Evolutionary conservation across 441 rosid species (phyloP).

Genomic region (Omphalea diandra): DNA sequence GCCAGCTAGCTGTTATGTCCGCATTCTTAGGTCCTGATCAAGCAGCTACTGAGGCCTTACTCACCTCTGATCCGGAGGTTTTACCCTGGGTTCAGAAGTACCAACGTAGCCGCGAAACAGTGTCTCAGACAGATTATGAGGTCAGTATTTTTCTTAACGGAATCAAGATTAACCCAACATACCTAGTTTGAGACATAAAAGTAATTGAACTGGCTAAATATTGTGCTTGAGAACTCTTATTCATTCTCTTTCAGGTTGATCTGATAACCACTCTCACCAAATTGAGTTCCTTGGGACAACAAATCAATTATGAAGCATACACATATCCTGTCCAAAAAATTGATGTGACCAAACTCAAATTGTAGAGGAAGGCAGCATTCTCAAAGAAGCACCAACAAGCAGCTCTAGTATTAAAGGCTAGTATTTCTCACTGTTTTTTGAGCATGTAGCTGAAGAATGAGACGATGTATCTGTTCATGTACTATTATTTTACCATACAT

Average conservation of each 20-base stretch:
- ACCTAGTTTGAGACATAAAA: neutral
- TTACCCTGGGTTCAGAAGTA: constrained; percentile 83
- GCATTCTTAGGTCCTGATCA: constrained; percentile 96
- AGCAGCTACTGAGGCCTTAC: constrained; percentile 63
- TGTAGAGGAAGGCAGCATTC: constrained; percentile 30
- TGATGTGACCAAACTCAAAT: constrained; percentile 77
- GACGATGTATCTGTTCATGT: no score
- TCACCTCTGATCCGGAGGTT: constrained; percentile 68
- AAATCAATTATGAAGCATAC: constrained; percentile 83
- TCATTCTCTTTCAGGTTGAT: constrained; percentile 67
- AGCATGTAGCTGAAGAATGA: no score
- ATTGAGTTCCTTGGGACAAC: constrained; percentile 73
- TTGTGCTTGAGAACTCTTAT: no score
- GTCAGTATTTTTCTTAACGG: constrained; percentile 32
- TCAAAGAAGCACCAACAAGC: neutral
- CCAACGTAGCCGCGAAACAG: constrained; percentile 92
- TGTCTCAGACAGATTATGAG: constrained; percentile 91
- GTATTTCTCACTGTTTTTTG: neutral
- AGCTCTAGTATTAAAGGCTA: neutral
- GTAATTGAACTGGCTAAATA: neutral
- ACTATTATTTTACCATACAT: no score
- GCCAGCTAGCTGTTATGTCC: constrained; percentile 87
- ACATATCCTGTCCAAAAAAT: constrained; percentile 60
- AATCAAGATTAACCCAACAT: neutral
- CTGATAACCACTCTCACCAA: constrained; percentile 81